Evolutionary conservation across 73 alveolate species (phyloP), one percentile per base, ranked within the genome.

Genomic region (Durusdinium trenchii): DNA sequence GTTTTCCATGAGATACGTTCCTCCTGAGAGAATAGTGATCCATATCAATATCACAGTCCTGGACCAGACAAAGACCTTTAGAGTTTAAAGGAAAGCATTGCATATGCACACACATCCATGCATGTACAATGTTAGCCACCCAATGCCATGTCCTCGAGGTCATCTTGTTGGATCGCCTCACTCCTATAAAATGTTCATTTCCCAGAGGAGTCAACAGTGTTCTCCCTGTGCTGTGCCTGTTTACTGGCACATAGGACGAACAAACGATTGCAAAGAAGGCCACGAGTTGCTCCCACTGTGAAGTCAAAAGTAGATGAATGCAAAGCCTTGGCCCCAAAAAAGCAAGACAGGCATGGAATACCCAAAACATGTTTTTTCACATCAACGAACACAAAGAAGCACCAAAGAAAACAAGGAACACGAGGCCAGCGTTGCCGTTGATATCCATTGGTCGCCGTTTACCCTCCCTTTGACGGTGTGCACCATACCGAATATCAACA

Each of bases 1-100:
- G 50, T 84, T 84, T n/a, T 84, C 94, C 76, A 84, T 52, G 76
- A 84, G 47, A 36, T 50, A 84, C 7, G 35, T n/a, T 6, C 94
- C 94, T 10, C 94, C 94, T 32, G 62, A 42, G 0, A 38, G n/a
- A 36, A 50, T 0, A 36, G 51, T 32, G 12, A 50, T 28, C 40
- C 9, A 12, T 35, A 84, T 48, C 54, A 84, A 40, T 32, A 84
- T 4, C 54, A 9, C 16, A 10, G 52, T 84, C 94, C 94, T 84
- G 75, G 42, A 73, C 32, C 32, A 6, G 32, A 64, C 7, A 64
- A 14, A 64, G n/a, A n/a, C n/a, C n/a, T n/a, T n/a, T n/a, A n/a
- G 23, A n/a, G n/a, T n/a, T n/a, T n/a, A n/a, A 60, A 60, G 73
- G 1, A 2, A 23, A 60, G 18, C 12, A 23, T 12, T 23, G 32